A percentile compares a stretch with the other conserved stretches of the same genome.
Conservation (phyloP, 768 basidiomycete species). For the Tricholoma hemisulphureum region DNA sequence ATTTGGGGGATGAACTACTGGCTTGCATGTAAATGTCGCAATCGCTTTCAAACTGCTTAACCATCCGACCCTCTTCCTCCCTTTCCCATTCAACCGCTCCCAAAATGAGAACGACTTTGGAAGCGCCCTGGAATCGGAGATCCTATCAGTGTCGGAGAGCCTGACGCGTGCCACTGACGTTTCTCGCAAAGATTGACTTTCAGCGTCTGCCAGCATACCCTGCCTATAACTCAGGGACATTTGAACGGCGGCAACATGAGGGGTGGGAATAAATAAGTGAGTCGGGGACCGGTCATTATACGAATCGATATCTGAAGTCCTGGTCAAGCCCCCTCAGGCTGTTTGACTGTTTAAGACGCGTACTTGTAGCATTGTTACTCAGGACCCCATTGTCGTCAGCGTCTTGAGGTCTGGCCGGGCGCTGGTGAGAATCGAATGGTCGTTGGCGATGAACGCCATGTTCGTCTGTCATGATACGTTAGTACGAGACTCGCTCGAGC, state of each 20-base stretch:
- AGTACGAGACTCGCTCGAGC: conserved; percentile 25
- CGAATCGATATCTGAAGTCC: conserved; percentile 12
- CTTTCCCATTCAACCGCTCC: conserved; percentile 24
- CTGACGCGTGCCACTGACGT: conserved; percentile 5
- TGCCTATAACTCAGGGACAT: not conserved
- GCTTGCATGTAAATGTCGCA: conserved; percentile 35
- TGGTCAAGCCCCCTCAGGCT: conserved; percentile 14
- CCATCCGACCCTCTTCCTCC: conserved; percentile 25
- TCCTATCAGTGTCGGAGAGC: not conserved
- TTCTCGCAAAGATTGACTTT: conserved; percentile 16
- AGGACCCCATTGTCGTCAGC: conserved; percentile 15
- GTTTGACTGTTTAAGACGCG: conserved; percentile 8
- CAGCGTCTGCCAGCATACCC: conserved; percentile 5
- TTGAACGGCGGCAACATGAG: no score
- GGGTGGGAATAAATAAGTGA: no score
- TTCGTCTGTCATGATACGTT: conserved; percentile 13
- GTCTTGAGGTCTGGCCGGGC: conserved; percentile 7
- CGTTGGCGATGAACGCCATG: conserved; percentile 20
- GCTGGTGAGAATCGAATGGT: conserved; percentile 19
- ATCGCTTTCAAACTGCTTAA: conserved; percentile 33
- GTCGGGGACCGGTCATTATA: no score
- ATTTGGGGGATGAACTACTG: not conserved
- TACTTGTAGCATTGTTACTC: conserved; percentile 16
- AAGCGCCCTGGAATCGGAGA: conserved; percentile 5
- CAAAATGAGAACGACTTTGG: conserved; percentile 15